Evolutionary conservation across 352 stramenopile genomes (phyloP).

Genomic region (Pythium rhizo-oryzae): DNA sequence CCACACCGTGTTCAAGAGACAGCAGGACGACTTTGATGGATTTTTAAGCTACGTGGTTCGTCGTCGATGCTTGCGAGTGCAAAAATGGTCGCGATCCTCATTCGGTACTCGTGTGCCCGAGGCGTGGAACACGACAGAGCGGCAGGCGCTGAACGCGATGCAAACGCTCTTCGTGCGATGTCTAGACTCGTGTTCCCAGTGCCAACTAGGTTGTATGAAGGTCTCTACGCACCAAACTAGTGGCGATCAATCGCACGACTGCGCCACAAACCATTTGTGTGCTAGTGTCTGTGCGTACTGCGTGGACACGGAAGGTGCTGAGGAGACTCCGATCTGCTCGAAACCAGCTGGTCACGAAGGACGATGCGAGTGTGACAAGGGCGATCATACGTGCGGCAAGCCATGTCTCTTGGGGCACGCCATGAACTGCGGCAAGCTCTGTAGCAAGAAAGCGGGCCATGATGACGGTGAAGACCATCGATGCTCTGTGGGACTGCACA

Average conservation of each 20-base stretch:
- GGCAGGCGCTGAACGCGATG: conserved; percentile 47
- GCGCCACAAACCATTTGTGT: conserved; percentile 53
- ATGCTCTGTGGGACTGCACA: conserved; percentile 59
- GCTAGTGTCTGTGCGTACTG: conserved; percentile 57
- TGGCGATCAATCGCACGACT: conserved; percentile 44
- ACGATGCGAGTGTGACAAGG: conserved; percentile 58
- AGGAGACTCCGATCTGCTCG: conserved; percentile 41
- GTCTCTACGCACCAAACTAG: conserved; percentile 36
- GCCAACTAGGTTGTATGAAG: conserved; percentile 70
- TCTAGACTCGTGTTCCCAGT: conserved; percentile 51
- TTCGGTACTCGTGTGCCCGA: conserved; percentile 45
- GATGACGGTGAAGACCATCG: conserved; percentile 40
- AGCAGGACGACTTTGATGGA: conserved; percentile 52
- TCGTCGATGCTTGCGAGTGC: conserved; percentile 53
- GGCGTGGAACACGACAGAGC: conserved; percentile 52
- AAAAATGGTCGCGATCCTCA: conserved; percentile 42
- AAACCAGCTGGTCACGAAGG: conserved; percentile 69
- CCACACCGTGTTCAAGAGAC: not conserved
- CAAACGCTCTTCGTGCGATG: conserved; percentile 62
- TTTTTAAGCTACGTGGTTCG: conserved; percentile 63
- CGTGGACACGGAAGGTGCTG: conserved; percentile 21
- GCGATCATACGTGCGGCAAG: conserved; percentile 65
- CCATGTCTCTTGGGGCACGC: conserved; percentile 46
- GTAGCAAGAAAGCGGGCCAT: conserved; percentile 50
- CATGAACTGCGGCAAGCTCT: conserved; percentile 56